Evolutionary conservation across 164 flowering plant genomes (phyloP).

Genomic region (Stephania cephalantha): DNA sequence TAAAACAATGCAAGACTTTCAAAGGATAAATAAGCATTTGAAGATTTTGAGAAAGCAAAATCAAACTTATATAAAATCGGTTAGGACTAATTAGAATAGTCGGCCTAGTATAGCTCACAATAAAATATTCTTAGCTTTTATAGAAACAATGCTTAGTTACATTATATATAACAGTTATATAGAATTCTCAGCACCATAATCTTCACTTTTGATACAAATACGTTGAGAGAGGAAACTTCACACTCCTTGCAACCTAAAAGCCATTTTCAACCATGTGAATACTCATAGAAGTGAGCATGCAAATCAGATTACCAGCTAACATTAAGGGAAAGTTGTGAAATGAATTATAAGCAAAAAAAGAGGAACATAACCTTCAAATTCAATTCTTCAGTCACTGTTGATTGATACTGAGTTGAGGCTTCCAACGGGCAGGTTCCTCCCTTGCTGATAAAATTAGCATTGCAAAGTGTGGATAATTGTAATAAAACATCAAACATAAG

Average conservation of each 20-base stretch:
- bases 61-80: too few species aligned
- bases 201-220: constrained; percentile 64
- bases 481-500: constrained; percentile 81
- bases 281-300: background rate
- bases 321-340: background rate
- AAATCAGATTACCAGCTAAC: background rate
- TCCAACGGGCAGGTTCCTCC: constrained; percentile 90
- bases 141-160: too few species aligned
- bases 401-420: constrained; percentile 74
- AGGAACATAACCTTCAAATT: constrained; percentile 56
- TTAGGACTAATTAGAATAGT: too few species aligned
- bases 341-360: background rate
- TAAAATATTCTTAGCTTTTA: too few species aligned
- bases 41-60: too few species aligned
- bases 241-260: constrained; percentile 78
- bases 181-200: background rate
- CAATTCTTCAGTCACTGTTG: constrained; percentile 67
- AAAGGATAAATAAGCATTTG: too few species aligned
- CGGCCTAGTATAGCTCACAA: too few species aligned
- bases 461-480: constrained; percentile 90
- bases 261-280: background rate
- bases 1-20: too few species aligned
- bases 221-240: constrained; percentile 74
- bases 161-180: background rate
- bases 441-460: constrained; percentile 77